Percentiles rank a stretch among this genome's conserved stretches.
Evolutionary conservation across 257 asterid species (phyloP).

Genomic region (Penstemon newberryi): DNA sequence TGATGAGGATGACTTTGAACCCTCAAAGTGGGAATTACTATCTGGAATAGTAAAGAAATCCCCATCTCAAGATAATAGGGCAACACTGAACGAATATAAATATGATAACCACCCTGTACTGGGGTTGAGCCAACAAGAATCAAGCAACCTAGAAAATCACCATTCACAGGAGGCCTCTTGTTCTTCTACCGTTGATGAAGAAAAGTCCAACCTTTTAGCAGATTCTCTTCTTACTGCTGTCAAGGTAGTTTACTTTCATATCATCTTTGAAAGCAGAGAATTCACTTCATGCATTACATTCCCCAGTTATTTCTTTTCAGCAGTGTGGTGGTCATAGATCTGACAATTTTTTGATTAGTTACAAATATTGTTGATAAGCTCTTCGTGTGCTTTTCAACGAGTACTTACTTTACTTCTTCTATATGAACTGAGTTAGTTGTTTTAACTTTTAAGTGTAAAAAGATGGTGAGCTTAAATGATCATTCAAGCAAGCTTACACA

Average conservation of each 20-base stretch:
- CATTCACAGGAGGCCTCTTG: conserved; percentile 50
- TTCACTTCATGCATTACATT: no score
- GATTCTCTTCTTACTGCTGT: conserved; percentile 78
- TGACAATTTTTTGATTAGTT: not conserved
- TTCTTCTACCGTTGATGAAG: conserved; percentile 45
- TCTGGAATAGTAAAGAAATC: conserved; percentile 45
- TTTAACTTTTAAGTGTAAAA: not conserved
- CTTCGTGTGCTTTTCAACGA: not conserved
- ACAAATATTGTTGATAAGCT: not conserved
- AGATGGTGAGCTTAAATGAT: no score
- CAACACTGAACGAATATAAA: conserved; percentile 28
- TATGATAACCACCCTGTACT: conserved; percentile 31
- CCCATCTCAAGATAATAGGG: conserved; percentile 36
- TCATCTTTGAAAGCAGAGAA: conserved; percentile 19
- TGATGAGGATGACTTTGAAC: conserved; percentile 60
- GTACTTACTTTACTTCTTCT: not conserved
- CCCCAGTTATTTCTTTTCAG: not conserved
- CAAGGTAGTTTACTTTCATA: conserved; percentile 46
- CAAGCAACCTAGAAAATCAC: conserved; percentile 31
- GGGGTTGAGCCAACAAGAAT: conserved; percentile 35
- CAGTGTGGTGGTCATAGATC: not conserved
- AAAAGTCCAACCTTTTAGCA: conserved; percentile 54
- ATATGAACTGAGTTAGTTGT: not conserved
- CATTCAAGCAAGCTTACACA: no score
- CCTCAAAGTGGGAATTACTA: conserved; percentile 79